These are phyloP conservation scores for Lentinus brumalis DNA, from an alignment of 768 basidiomycete species.

Conservation along the genomic window DNA sequence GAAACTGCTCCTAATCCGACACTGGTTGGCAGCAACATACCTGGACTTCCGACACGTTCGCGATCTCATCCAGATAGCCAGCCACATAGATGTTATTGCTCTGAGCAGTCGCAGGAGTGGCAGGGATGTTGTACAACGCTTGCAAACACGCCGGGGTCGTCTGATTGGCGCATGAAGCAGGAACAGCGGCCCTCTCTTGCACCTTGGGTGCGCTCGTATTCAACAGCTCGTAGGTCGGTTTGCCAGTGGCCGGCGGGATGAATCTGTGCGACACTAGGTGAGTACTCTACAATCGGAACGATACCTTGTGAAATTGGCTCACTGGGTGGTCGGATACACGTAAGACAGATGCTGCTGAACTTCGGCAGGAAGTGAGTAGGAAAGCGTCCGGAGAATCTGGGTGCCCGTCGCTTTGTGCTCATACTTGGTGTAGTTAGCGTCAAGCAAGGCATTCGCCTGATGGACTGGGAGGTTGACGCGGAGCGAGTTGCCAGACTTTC, in stretches of 20 bases:
- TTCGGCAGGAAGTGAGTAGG: slow-evolving; percentile 34
- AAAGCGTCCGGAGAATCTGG: slow-evolving; percentile 32
- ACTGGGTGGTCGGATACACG: slow-evolving; percentile 31
- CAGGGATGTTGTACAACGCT: slow-evolving; percentile 26
- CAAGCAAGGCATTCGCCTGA: slow-evolving; percentile 34
- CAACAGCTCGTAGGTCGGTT: too few relatives aligned
- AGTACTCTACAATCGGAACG: too few relatives aligned
- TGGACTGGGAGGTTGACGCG: slow-evolving; percentile 28
- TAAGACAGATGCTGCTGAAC: slow-evolving; percentile 31
- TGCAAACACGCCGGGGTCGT: slow-evolving; percentile 30
- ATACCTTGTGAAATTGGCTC: not conserved
- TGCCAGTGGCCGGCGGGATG: too few relatives aligned
- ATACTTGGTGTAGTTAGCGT: slow-evolving; percentile 34
- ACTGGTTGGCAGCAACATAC: not conserved
- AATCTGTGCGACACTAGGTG: too few relatives aligned
- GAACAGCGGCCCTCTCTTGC: not conserved
- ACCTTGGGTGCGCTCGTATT: too few relatives aligned
- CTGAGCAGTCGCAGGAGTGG: slow-evolving; percentile 7
- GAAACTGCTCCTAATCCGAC: too few relatives aligned
- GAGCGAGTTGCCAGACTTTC: slow-evolving; percentile 32
- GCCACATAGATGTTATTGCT: slow-evolving; percentile 28
- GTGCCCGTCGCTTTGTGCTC: slow-evolving; percentile 29
- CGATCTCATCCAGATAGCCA: slow-evolving; percentile 27
- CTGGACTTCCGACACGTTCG: slow-evolving; percentile 23
- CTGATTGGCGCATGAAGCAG: slow-evolving; percentile 19